Evolutionary conservation across 1,139 yeast genomes (phyloP).

Genomic region (Candida sojae): DNA sequence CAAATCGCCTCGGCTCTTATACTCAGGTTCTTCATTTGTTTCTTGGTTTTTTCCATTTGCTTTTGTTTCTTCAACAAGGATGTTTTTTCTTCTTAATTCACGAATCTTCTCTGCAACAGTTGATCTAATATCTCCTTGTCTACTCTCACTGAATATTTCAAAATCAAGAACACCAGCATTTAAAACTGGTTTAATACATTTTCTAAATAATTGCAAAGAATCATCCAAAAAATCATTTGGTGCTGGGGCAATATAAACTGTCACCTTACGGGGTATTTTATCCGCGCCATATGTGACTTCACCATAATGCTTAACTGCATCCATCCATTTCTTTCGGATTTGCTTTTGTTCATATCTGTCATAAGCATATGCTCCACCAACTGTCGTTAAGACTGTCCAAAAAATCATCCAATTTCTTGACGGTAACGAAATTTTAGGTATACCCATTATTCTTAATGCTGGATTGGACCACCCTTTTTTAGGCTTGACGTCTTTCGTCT

Average conservation of each 20-base stretch:
- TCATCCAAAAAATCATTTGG: conserved; percentile 89
- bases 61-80: conserved; percentile 7
- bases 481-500: conserved; percentile 8
- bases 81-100: conserved; percentile 49
- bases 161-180: conserved; percentile 87
- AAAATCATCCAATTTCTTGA: conserved; percentile 93
- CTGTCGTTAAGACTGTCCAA: conserved; percentile 67
- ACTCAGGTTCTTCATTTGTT: conserved; percentile 18
- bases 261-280: conserved; percentile 69
- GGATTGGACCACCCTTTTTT: conserved; percentile 75
- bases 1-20: conserved; percentile 36
- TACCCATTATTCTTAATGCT: conserved; percentile 85
- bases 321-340: conserved; percentile 68
- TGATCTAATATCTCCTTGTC: conserved; percentile 87
- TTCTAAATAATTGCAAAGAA: conserved; percentile 71
- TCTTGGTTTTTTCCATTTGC: conserved; percentile 9
- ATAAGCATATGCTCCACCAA: conserved; percentile 74
- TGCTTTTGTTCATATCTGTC: conserved; percentile 75
- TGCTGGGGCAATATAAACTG: conserved; percentile 90
- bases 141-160: conserved; percentile 69
- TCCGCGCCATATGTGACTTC: conserved; percentile 34
- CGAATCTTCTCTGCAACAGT: conserved; percentile 84
- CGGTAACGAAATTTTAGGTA: conserved; percentile 75
- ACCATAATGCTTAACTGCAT: conserved; percentile 54
- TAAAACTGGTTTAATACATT: conserved; percentile 83